Percentiles rank a stretch among this genome's conserved stretches.
Conservation (phyloP, 2,329 filamentous ascomycete genomes). For the Aspergillaceae sp. region DNA sequence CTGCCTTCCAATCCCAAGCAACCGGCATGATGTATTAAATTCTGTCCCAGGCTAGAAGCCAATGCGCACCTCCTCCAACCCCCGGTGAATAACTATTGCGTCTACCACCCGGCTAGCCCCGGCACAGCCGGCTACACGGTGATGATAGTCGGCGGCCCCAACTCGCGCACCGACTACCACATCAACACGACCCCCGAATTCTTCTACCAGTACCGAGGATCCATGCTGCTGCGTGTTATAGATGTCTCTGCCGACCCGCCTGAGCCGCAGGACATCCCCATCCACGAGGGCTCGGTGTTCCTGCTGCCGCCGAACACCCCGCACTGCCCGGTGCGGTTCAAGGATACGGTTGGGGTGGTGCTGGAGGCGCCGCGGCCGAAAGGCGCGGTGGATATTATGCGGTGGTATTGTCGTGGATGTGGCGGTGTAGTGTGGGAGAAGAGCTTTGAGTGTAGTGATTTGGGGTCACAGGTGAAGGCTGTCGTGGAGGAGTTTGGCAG, state of each 20-base stretch:
- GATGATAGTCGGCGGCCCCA: constrained; percentile 87
- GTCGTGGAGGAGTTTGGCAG: constrained; percentile 75
- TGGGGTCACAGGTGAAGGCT: constrained; percentile 89
- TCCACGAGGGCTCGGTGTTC: constrained; percentile 90
- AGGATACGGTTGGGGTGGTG: constrained; percentile 86
- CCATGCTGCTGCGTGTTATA: constrained; percentile 89
- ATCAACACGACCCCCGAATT: constrained; percentile 94
- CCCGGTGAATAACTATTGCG: constrained; percentile 94
- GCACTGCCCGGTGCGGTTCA: constrained; percentile 90
- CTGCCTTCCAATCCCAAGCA: too few species aligned
- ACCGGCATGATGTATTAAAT: neutral
- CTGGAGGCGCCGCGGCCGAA: constrained; percentile 74
- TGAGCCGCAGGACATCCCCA: constrained; percentile 73
- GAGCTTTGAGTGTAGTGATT: constrained; percentile 76
- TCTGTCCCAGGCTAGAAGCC: constrained; percentile 62
- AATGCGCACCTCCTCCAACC: constrained; percentile 90
- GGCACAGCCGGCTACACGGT: constrained; percentile 92
- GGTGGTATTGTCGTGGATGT: constrained; percentile 81
- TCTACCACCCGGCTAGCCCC: constrained; percentile 59
- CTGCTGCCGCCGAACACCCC: constrained; percentile 88
- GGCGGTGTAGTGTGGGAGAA: constrained; percentile 71
- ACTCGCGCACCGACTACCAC: constrained; percentile 94
- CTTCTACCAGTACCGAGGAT: constrained; percentile 94
- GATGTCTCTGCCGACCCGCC: constrained; percentile 49
- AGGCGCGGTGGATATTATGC: constrained; percentile 64